phyloP scores from a whole-genome alignment of 1,139 yeast genomes.

The Pichia sp. region DNA sequence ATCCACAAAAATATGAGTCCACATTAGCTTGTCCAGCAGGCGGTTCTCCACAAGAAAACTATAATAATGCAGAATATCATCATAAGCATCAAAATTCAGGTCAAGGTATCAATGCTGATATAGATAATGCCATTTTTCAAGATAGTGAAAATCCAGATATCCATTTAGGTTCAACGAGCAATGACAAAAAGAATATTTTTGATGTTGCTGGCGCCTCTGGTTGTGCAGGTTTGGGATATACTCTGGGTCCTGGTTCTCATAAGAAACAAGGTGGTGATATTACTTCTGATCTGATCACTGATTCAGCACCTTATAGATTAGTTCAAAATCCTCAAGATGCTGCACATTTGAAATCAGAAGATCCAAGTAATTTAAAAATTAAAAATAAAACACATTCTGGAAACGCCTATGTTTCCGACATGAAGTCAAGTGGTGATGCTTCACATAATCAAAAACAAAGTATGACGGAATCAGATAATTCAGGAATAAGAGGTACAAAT shows the following conservation, averaged over 20 bases:
- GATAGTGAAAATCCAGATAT: not conserved
- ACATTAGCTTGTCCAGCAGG: not conserved
- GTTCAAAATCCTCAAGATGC: slow-evolving; percentile 12
- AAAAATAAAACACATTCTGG: not conserved
- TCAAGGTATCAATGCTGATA: no score
- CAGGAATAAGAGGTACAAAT: no score
- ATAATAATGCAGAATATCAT: not conserved
- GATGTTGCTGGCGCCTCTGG: not conserved
- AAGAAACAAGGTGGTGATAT: no score
- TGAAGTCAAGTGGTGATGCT: no score
- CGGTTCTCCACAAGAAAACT: not conserved
- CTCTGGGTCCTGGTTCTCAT: not conserved
- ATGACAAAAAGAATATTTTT: not conserved
- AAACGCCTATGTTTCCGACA: not conserved
- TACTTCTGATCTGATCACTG: not conserved
- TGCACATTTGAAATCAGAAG: slow-evolving; percentile 4
- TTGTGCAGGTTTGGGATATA: not conserved
- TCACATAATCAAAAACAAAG: no score
- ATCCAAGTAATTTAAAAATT: slow-evolving; percentile 5
- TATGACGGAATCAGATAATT: no score
- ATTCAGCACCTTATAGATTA: slow-evolving; percentile 14
- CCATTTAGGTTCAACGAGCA: no score
- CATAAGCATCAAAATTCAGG: no score
- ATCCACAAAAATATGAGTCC: not conserved
- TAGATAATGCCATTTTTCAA: not conserved